These are phyloP conservation scores for Eutrema salsugineum DNA, from an alignment of 441 rosid genomes.

Conservation along the genomic window DNA sequence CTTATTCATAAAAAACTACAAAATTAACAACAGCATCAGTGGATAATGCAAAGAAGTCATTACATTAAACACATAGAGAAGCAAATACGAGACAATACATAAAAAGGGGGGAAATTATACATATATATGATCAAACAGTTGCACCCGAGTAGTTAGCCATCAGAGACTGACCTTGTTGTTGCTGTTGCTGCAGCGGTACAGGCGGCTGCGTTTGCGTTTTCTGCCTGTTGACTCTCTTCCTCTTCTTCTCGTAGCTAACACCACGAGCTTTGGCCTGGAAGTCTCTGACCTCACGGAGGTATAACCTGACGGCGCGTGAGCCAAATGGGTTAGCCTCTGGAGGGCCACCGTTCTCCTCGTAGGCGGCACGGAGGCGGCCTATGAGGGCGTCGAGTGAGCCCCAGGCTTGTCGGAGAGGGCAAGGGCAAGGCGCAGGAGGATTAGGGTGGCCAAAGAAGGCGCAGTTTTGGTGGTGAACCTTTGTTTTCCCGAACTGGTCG, in stretches of 20 bases:
- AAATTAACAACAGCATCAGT: constrained; percentile 13
- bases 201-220: constrained; percentile 20
- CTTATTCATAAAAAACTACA: constrained; percentile 13
- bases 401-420: constrained; percentile 42
- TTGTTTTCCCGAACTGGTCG: constrained; percentile 39
- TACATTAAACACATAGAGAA: constrained; percentile 2
- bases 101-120: background rate
- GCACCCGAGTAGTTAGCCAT: constrained; percentile 32
- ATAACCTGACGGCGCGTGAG: constrained; percentile 37
- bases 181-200: constrained; percentile 18
- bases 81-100: constrained; percentile 17
- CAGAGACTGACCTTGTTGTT: constrained; percentile 29
- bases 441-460: constrained; percentile 38
- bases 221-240: constrained; percentile 32
- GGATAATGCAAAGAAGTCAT: background rate
- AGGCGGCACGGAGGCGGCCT: constrained; percentile 40
- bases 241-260: constrained; percentile 39
- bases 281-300: constrained; percentile 36
- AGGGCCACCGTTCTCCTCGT: constrained; percentile 40
- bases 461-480: constrained; percentile 35
- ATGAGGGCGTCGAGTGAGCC: constrained; percentile 40
- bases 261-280: constrained; percentile 41
- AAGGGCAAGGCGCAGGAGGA: constrained; percentile 40
- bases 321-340: constrained; percentile 38
- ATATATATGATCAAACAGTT: constrained; percentile 12